Evolutionary conservation across 768 basidiomycete species (phyloP), one percentile per base, ranked within the genome.

Genomic region (Boletus rubropictus): DNA sequence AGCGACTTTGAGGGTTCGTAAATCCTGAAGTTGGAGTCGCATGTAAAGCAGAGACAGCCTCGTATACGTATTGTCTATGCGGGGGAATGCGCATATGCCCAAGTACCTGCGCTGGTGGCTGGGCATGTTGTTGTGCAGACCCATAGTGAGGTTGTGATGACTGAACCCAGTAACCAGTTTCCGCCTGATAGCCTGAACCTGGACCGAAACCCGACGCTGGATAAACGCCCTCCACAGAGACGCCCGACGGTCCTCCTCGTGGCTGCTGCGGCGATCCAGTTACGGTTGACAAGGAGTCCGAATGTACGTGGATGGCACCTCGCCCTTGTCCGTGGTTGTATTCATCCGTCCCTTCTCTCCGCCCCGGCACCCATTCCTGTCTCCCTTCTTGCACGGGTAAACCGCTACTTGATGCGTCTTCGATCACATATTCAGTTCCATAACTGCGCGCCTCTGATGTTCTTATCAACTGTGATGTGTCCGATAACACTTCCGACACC

Each of bases 241-340:
- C 10, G 18, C 22, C 29, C 1, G 42, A 39, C 6, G 36, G 28
- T 17, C 42, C 40, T 15, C 39, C 44, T 27, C 14, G 58, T 24
- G n/a, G 24, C 34, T 48, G 52, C 10, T 42, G 52, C 3, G 60
- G 48, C 2, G 61, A 56, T 7, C 36, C 56, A 5, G 55, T 54
- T 4, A 65, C 49, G 22, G 65, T 65, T 8, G 61, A 56, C 11
- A 61, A 3, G 10, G 64, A 65, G 20, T 53, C 25, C 3, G 63
- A 65, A 21, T 58, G 50, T 17, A 46, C 40, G 20, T 65, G 64
- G 3, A 50, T 9, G 2, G 33, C 0, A 2, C 42, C 40, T 9
- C 31, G 53, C 15, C 28, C 38, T 14, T 25, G 47, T 7, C 32
- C 17, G 3, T 32, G 34, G 25, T 24, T 38, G 4, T 37, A 44